Base-by-base conservation (phyloP, 768 basidiomycete genomes). In the Pulveroboletus sp. region DNA sequence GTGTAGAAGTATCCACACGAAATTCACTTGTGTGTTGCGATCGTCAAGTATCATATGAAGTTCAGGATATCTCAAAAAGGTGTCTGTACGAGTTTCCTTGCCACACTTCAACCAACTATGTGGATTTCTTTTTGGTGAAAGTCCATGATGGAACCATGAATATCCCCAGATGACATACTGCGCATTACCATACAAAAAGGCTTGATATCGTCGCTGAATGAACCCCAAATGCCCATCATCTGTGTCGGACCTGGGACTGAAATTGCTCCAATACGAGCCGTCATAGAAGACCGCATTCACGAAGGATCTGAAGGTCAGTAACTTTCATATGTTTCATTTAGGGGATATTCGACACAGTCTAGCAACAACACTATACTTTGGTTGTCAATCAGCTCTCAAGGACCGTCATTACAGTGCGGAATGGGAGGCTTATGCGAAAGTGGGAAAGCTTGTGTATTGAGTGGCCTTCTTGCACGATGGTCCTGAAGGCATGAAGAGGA, bases 221-320 rank as follows among this genome's bases (percentile, higher is more conserved):
- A 73, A 47, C 63, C 70, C 17, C 47, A 47, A n/a, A 58, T 69
- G 20, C 94, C 95, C 0, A 73, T 95, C 5, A 83, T 98, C 32
- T 90, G 93, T 57, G 73, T 99, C 24, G 94, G 93, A 0, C 96
- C 96, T 12, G 96, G 95, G 0, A 98, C 95, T 0, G 96, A 96
- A 12, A 72, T 97, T 6, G 94, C 94, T 1, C 94, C 96, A 0
- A 89, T 96, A 82, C 75, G 93, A 43, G 81, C 93, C 0, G 75
- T 96, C 35, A 78, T 94, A 27, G 83, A 96, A 64, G 83, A 92
- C 55, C 80, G 94, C 1, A 66, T 86, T 12, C 62, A 76, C 14
- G 65, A 63, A 14, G 83, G 82, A 4, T 75, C 81, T 1, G 60
- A 68, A 32, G 72, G 91, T 91, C 50, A 35, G 63, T 54, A 27